Conservation (phyloP, 2,329 filamentous ascomycete species). For the Botrytis fabae region DNA sequence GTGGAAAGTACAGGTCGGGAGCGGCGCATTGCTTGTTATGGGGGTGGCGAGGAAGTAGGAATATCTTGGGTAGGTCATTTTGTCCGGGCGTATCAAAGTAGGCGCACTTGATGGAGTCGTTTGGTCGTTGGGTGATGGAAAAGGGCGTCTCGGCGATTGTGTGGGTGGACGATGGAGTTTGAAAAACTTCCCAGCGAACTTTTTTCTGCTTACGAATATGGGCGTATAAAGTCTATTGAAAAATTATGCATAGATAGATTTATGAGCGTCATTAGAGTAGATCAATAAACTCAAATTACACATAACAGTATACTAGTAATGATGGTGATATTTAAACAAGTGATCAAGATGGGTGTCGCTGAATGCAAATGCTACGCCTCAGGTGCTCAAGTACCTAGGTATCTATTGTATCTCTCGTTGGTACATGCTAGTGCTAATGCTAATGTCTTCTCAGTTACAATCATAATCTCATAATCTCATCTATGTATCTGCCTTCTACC, state of each 20-base stretch:
- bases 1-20: slow-evolving; percentile 76
- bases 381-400: background rate
- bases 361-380: background rate
- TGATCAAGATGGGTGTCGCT: background rate
- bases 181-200: background rate
- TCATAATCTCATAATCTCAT: background rate
- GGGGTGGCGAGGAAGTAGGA: slow-evolving; percentile 48
- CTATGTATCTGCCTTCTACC: background rate
- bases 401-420: background rate
- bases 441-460: background rate
- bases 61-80: background rate
- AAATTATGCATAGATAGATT: background rate
- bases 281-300: background rate
- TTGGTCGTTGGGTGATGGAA: background rate
- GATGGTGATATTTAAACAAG: background rate
- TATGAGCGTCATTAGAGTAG: background rate
- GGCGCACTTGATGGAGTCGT: background rate
- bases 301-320: background rate
- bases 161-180: background rate
- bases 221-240: background rate
- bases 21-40: slow-evolving; percentile 68
- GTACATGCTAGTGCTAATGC: background rate
- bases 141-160: background rate
- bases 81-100: background rate
- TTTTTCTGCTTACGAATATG: background rate